These are phyloP conservation scores for Fusarium nurragi DNA, from an alignment of 2,329 filamentous ascomycete genomes.

Conservation along the genomic window DNA sequence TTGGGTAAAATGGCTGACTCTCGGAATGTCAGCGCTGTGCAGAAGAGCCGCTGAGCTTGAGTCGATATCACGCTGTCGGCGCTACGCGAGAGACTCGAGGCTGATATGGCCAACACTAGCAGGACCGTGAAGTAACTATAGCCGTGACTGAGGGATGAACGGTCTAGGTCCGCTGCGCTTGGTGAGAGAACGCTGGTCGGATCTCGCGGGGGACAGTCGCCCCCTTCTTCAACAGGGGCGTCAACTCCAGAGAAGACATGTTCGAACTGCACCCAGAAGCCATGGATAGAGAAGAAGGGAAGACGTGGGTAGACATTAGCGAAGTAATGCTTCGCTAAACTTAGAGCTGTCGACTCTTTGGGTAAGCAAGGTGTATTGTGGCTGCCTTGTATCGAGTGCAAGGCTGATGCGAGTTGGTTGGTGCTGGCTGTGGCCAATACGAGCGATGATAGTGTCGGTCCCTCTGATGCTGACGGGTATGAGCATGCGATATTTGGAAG, in stretches of 20 bases:
- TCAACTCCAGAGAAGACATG: constrained; percentile 7
- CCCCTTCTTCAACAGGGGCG: not conserved
- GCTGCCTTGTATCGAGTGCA: not conserved
- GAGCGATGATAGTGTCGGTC: not conserved
- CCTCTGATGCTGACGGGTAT: not conserved
- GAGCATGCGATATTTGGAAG: constrained; percentile 4
- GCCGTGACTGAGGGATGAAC: not conserved
- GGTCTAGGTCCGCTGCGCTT: not conserved
- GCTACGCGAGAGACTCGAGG: constrained; percentile 7
- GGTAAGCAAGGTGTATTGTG: not conserved
- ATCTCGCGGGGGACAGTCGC: not conserved
- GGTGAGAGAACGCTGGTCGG: not conserved
- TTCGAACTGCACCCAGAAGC: constrained; percentile 13
- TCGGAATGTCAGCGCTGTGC: not conserved
- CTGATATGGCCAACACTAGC: not conserved
- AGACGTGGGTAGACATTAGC: constrained; percentile 4
- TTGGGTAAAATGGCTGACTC: constrained; percentile 6
- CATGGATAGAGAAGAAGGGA: constrained; percentile 16
- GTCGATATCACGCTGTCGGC: constrained; percentile 14
- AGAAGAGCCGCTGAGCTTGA: not conserved
- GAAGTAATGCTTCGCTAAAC: not conserved
- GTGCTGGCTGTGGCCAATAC: constrained; percentile 12
- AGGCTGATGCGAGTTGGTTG: not conserved
- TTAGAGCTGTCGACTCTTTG: not conserved
- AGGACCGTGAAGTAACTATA: constrained; percentile 15